phyloP scores from a whole-genome alignment of 345 rosid genomes.

The Brassica incana region DNA sequence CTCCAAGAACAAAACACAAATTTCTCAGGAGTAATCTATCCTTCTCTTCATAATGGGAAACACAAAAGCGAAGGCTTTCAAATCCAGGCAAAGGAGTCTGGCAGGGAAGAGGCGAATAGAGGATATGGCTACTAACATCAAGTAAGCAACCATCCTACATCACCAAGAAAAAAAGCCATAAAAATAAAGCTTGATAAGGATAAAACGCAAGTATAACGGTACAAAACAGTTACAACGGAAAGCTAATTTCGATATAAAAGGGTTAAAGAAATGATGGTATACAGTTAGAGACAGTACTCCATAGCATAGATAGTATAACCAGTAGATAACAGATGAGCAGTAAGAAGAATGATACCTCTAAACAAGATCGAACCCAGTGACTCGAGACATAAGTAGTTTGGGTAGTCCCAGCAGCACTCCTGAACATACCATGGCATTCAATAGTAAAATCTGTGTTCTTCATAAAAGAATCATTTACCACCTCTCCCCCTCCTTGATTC shows the following conservation, averaged over 20 bases:
- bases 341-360: slow-evolving; percentile 61
- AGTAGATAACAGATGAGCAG: slow-evolving; percentile 16
- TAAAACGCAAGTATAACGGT: not conserved
- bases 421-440: slow-evolving; percentile 71
- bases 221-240: slow-evolving; percentile 9
- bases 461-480: slow-evolving; percentile 46
- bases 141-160: slow-evolving; percentile 78
- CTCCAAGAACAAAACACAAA: slow-evolving; percentile 84
- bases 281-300: slow-evolving; percentile 20
- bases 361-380: slow-evolving; percentile 91
- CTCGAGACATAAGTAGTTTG: slow-evolving; percentile 67
- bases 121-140: slow-evolving; percentile 74
- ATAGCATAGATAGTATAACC: slow-evolving; percentile 1
- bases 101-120: slow-evolving; percentile 92
- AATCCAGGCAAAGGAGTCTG: slow-evolving; percentile 84
- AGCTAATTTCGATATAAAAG: not conserved
- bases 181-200: slow-evolving; percentile 12
- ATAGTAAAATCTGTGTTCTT: slow-evolving; percentile 57
- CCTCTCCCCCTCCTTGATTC: slow-evolving; percentile 81
- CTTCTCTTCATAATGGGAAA: slow-evolving; percentile 79
- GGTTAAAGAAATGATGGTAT: slow-evolving; percentile 17
- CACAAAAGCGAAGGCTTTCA: slow-evolving; percentile 68
- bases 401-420: slow-evolving; percentile 31
- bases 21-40: slow-evolving; percentile 71
- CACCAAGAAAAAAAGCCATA: slow-evolving; percentile 33